Percentiles rank a stretch among this genome's conserved stretches.
Conservation (phyloP, 257 asterid genomes). For the Echium plantagineum region DNA sequence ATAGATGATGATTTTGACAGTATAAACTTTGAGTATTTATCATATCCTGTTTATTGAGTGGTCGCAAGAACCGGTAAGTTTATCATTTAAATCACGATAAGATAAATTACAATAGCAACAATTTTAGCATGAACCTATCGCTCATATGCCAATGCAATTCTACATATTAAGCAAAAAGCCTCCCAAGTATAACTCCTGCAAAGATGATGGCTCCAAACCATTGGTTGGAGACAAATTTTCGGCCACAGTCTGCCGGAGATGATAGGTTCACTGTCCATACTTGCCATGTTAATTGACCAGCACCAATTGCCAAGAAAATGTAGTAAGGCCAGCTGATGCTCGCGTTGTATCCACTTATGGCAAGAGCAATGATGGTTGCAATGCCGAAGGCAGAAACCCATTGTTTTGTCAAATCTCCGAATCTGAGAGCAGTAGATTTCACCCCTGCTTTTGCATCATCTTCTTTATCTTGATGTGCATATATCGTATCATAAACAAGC, state of each 20-base stretch:
- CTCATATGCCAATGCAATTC: background rate
- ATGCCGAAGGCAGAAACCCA: background rate
- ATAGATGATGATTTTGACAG: background rate
- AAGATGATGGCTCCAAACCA: background rate
- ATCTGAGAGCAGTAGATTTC: background rate
- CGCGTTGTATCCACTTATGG: background rate
- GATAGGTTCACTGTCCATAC: background rate
- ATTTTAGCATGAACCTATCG: background rate
- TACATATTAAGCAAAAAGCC: background rate
- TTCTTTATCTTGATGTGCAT: background rate
- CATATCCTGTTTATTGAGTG: too few species aligned
- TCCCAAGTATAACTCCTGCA: background rate
- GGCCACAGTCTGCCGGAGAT: background rate
- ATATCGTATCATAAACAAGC: background rate
- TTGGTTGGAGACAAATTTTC: background rate
- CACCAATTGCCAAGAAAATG: background rate
- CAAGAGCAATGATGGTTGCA: background rate
- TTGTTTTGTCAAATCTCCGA: background rate
- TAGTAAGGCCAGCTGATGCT: background rate
- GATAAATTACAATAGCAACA: background rate
- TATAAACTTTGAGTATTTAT: too few species aligned
- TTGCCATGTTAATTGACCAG: background rate
- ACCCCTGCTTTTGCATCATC: background rate
- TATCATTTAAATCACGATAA: too few species aligned
- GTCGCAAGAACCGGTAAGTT: too few species aligned